These are phyloP conservation scores for Pythium oligandrum DNA, from an alignment of 352 stramenopile species.

Conservation along the genomic window DNA sequence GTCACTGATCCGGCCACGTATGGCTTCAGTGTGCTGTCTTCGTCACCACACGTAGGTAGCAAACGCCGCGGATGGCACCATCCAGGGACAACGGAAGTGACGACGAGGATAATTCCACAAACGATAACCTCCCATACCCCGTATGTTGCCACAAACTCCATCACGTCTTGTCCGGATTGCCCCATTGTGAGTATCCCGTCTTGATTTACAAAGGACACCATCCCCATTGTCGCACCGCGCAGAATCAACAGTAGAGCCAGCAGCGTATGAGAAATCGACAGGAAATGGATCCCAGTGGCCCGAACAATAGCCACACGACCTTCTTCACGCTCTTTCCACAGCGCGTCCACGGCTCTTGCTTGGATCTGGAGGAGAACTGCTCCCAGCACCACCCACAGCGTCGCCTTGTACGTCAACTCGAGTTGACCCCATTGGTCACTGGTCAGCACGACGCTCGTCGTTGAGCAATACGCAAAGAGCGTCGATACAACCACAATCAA, in stretches of 20 bases:
- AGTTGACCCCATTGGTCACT: slow-evolving; percentile 3
- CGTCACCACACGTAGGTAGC: too few relatives aligned
- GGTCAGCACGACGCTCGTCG: neutral
- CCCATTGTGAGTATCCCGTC: neutral
- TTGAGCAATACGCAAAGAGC: neutral
- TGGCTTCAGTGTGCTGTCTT: too few relatives aligned
- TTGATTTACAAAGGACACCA: slow-evolving; percentile 4
- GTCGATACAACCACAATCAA: slow-evolving; percentile 5
- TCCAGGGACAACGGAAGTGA: slow-evolving; percentile 2
- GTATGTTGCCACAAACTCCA: slow-evolving; percentile 11
- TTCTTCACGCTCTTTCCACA: slow-evolving; percentile 8
- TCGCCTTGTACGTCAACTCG: slow-evolving; percentile 8
- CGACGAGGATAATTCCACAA: slow-evolving; percentile 1
- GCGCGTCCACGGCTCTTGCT: slow-evolving; percentile 2
- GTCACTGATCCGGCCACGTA: too few relatives aligned
- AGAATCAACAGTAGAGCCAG: slow-evolving; percentile 9
- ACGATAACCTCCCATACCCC: slow-evolving; percentile 11
- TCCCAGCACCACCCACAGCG: slow-evolving; percentile 16
- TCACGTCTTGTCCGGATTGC: neutral
- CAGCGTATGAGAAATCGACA: slow-evolving; percentile 1
- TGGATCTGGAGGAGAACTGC: slow-evolving; percentile 11
- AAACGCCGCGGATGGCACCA: too few relatives aligned
- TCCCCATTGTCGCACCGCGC: slow-evolving; percentile 3
- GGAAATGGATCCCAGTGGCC: slow-evolving; percentile 2
- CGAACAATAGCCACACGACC: slow-evolving; percentile 8